A percentile compares a stretch with the other conserved stretches of the same genome.
Conservation (phyloP, 352 stramenopile species). For the Phytopythium litorale region DNA sequence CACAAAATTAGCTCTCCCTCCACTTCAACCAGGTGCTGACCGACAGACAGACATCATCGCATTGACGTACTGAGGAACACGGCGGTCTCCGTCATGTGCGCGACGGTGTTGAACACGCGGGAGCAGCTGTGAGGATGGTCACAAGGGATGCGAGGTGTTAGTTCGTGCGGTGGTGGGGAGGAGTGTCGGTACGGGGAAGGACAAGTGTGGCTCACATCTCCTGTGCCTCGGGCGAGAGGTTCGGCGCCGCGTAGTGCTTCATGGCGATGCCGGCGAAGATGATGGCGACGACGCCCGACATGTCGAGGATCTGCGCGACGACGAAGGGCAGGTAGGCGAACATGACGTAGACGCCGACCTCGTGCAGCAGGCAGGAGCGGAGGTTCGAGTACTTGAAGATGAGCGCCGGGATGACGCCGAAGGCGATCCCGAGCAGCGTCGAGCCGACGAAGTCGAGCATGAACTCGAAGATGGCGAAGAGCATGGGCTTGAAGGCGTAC, state of each 20-base stretch:
- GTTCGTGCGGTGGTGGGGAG: neutral
- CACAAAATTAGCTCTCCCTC: neutral
- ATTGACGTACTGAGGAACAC: constrained; percentile 89
- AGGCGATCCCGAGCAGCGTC: constrained; percentile 84
- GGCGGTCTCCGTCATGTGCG: constrained; percentile 89
- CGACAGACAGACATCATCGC: no score
- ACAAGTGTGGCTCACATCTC: constrained; percentile 48
- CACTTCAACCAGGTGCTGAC: no score
- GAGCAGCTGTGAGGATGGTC: constrained; percentile 46
- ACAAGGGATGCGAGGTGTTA: neutral
- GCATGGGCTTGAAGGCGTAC: constrained; percentile 70
- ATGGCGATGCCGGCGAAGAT: constrained; percentile 92
- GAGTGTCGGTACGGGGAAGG: no score
- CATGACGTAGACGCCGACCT: constrained; percentile 88
- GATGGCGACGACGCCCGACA: constrained; percentile 92
- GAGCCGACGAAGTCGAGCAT: constrained; percentile 86
- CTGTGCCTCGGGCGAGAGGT: constrained; percentile 75
- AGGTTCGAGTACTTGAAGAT: constrained; percentile 92
- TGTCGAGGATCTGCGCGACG: constrained; percentile 61
- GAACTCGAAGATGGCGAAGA: constrained; percentile 88
- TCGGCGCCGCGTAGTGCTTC: constrained; percentile 88
- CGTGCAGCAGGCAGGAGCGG: constrained; percentile 78
- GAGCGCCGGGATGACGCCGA: constrained; percentile 77
- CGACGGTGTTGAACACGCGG: constrained; percentile 88
- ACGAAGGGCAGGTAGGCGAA: constrained; percentile 85